Base-by-base conservation (phyloP, 2,329 filamentous ascomycete genomes). In the Colletotrichum euphorbiae region DNA sequence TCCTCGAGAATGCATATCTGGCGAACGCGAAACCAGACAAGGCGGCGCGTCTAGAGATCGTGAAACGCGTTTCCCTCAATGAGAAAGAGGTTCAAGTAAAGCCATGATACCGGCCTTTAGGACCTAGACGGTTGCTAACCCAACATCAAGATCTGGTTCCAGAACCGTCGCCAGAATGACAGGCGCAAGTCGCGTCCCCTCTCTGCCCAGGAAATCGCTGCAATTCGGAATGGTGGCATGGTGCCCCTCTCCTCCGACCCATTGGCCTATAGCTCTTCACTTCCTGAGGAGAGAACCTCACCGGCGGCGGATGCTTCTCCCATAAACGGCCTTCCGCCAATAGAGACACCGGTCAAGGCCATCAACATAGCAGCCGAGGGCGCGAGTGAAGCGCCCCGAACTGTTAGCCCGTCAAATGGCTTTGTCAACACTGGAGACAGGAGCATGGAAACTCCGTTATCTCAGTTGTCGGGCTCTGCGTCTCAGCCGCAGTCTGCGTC, bases 61-160 rank as follows among this genome's bases (percentile, higher is more conserved):
- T 97, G 69, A 88, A 89, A 80, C 92, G 90, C 79, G 94, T 98
- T 69, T 91, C 93, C 24, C 85, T 98, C 71, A 95, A 93, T 72
- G 94, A 98, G 82, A 98, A 97, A 80, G 94, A 98, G 83, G 93
- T 98, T 42, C 95, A 98, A 89, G 95, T 97, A 82, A 79, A 38
- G 21, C 19, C 6, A 31, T 36, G 8, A 5, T 17, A 28, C 38
- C 43, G 21, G 50, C 8, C 12, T 61, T 48, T 28, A 8, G 28
- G 51, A 42, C 51, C 38, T 45, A 19, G 61, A 48, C n/a, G 19
- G 52, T 36, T 57, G 19, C 50, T 64, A 24, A 66, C 24, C 19
- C 12, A 11, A 11, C 50, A 51, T 55, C n/a, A 67, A 98, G 95
- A 97, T 98, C 74, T 98, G 95, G 95, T 98, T 98, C 81, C 95